phyloP scores from a whole-genome alignment of 495 filamentous ascomycete species.

The Penicillium riverlandense region DNA sequence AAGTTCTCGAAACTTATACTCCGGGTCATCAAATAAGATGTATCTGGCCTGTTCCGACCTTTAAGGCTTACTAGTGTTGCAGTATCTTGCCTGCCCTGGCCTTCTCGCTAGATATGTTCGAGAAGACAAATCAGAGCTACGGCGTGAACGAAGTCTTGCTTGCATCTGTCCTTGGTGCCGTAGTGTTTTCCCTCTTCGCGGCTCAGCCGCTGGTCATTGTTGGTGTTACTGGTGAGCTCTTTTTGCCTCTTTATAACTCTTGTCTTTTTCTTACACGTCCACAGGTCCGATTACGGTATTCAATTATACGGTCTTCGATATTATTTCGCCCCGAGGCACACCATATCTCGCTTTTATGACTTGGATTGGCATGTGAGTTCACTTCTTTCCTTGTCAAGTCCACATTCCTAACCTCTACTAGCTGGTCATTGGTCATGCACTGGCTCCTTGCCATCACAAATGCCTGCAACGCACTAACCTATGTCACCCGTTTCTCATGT shows the following conservation, averaged over 20 bases:
- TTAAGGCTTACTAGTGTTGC: no score
- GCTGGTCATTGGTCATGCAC: constrained; percentile 75
- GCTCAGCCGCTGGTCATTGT: constrained; percentile 83
- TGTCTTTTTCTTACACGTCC: constrained; percentile 1
- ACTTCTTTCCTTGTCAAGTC: background rate
- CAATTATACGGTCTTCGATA: constrained; percentile 83
- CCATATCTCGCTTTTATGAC: constrained; percentile 80
- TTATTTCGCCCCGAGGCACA: constrained; percentile 59
- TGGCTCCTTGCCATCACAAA: constrained; percentile 74
- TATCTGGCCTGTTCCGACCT: no score
- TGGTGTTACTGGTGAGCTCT: constrained; percentile 64
- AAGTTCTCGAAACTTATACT: no score
- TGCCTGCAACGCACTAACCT: constrained; percentile 69
- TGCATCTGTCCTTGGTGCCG: constrained; percentile 67
- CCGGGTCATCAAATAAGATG: no score
- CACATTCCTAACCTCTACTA: constrained; percentile 16
- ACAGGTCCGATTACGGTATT: constrained; percentile 79
- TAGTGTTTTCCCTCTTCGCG: constrained; percentile 68
- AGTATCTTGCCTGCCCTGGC: constrained; percentile 78
- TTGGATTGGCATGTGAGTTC: constrained; percentile 66
- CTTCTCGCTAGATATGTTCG: constrained; percentile 81
- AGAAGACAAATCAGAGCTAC: constrained; percentile 70
- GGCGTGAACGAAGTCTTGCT: constrained; percentile 82
- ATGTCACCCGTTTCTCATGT: constrained; percentile 78
- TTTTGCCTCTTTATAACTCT: background rate